These are phyloP conservation scores for Rhizopogon vinicolor DNA, from an alignment of 768 basidiomycete species.

Conservation along the genomic window DNA sequence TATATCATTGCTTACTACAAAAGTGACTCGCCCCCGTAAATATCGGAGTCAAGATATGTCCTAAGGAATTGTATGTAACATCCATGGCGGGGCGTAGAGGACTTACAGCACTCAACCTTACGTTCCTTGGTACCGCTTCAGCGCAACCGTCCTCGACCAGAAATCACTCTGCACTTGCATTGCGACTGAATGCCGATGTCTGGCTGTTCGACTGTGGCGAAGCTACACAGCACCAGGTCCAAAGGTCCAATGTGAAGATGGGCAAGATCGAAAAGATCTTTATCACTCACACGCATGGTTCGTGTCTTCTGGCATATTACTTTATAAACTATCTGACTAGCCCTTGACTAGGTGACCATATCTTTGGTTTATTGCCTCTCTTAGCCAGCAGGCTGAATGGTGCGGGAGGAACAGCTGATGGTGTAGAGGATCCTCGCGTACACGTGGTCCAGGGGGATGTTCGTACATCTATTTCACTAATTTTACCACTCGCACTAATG, in stretches of 20 bases:
- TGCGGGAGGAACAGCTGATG: conserved; percentile 59
- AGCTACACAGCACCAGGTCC: conserved; percentile 75
- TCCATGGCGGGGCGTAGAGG: conserved; percentile 10
- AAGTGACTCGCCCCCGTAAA: too few relatives aligned
- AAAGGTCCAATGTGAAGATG: conserved; percentile 71
- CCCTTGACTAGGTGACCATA: conserved; percentile 64
- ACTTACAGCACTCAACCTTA: conserved; percentile 45
- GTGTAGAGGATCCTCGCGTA: conserved; percentile 54
- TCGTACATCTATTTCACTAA: conserved; percentile 1
- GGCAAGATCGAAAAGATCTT: conserved; percentile 79
- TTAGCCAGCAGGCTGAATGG: conserved; percentile 71
- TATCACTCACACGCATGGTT: conserved; percentile 88
- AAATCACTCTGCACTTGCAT: conserved; percentile 70
- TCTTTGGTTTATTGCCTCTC: conserved; percentile 69
- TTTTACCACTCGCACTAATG: conserved; percentile 7
- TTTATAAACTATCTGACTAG: not conserved
- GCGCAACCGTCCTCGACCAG: conserved; percentile 77
- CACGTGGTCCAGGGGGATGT: conserved; percentile 22
- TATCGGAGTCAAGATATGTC: too few relatives aligned
- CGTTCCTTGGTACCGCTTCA: conserved; percentile 79
- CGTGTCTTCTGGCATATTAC: not conserved
- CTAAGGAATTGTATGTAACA: not conserved
- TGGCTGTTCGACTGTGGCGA: conserved; percentile 89
- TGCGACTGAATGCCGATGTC: conserved; percentile 63
- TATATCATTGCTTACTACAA: conserved; percentile 4